Conservation (phyloP, 129 eudicot genomes). For the Chrysanthemum seticuspe region DNA sequence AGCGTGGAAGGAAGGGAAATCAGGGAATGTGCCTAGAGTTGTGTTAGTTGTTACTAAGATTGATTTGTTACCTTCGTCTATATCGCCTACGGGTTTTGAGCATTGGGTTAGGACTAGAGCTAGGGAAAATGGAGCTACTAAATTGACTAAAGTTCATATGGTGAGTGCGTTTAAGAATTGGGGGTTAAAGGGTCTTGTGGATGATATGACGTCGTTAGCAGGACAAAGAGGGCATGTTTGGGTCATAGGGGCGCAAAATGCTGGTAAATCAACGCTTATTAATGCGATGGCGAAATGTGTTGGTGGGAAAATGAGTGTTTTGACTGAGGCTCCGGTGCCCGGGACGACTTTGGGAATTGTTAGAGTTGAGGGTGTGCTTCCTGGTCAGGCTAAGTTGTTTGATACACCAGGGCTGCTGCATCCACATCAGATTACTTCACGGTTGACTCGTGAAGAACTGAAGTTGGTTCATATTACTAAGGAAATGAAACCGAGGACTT, state of each 20-base stretch:
- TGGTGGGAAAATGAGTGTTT: slow-evolving; percentile 63
- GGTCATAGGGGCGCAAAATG: slow-evolving; percentile 98
- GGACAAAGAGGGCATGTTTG: slow-evolving; percentile 92
- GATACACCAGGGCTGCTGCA: slow-evolving; percentile 97
- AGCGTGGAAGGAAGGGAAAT: slow-evolving; percentile 88
- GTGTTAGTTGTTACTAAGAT: slow-evolving; percentile 85
- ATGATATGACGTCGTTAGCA: slow-evolving; percentile 73
- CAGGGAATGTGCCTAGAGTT: slow-evolving; percentile 87
- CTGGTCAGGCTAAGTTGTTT: slow-evolving; percentile 77
- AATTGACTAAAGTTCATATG: slow-evolving; percentile 76
- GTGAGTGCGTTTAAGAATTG: slow-evolving; percentile 87
- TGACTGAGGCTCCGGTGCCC: slow-evolving; percentile 94
- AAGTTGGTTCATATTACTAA: slow-evolving; percentile 69
- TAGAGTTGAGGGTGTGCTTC: slow-evolving; percentile 78
- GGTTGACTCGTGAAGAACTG: slow-evolving; percentile 84
- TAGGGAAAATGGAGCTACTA: slow-evolving; percentile 74
- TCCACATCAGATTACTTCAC: slow-evolving; percentile 83
- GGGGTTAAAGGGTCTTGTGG: slow-evolving; percentile 83
- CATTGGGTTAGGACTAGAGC: slow-evolving; percentile 89
- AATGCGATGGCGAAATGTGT: slow-evolving; percentile 82
- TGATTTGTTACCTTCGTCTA: slow-evolving; percentile 63
- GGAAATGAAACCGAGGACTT: slow-evolving; percentile 92
- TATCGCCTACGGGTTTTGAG: slow-evolving; percentile 79
- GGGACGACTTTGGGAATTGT: slow-evolving; percentile 97
- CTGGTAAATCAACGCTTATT: slow-evolving; percentile 85